Base-by-base conservation (phyloP, 2,329 filamentous ascomycete species). In the Monosporascus ibericus region DNA sequence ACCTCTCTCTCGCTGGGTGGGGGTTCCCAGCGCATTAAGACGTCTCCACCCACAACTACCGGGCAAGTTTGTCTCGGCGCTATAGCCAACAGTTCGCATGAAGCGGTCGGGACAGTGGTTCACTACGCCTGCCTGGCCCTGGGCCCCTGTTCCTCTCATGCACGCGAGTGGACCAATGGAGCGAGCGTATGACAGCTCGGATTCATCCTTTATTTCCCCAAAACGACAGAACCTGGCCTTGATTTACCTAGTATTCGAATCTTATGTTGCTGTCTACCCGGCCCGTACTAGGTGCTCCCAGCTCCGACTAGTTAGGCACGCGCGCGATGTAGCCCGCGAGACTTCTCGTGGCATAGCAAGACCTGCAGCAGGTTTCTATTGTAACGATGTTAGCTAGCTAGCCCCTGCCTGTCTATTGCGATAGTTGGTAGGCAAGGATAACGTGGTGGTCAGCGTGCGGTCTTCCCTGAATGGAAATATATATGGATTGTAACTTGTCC, bases 1-100 rank as follows among this genome's bases (percentile, higher is more conserved):
- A 50, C 42, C 48, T 46, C 27, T 30, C 27, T 30, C 27, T 30
- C 27, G 9, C 27, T 30, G 3, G 27, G 27, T 9, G 27, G 30
- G 2, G 9, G 14, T 14, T 34, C 11, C 30, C 30, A 14, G 30
- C 30, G 30, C 30, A 34, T 50, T 17, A 56, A 51, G 38, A 34
- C 40, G 30, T 57, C 49, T 47, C 53, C 49, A 56, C 52, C 47
- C 46, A 50, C 47, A 48, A 49, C 34, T 9, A 14, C 11, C 11
- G 30, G 30, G 30, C 27, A 14, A 34, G 30, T 34, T 55, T 65
- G 63, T 63, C 58, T 65, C 56, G 52, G 58, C 60, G 65, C 65
- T 61, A 55, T 62, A 65, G 52, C 65, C 64, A 68, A 56, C 59
- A 57, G 68, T 70, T 70, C 67, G 59, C 64, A 60, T 61, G 57